These are phyloP conservation scores for Russula emetica DNA, from an alignment of 768 basidiomycete genomes.

Conservation along the genomic window DNA sequence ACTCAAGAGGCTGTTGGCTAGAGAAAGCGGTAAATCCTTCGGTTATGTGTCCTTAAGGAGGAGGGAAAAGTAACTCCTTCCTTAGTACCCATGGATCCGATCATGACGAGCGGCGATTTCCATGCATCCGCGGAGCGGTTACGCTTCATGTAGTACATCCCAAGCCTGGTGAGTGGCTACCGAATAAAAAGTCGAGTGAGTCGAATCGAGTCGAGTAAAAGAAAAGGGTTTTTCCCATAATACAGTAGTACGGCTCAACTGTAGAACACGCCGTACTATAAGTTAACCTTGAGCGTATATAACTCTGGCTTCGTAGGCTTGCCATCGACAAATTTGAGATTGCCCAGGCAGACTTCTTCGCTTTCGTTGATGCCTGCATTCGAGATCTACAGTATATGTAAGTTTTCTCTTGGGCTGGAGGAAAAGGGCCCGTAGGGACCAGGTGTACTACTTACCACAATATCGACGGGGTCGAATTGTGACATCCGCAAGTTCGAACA, in stretches of 20 bases:
- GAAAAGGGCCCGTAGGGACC: no score
- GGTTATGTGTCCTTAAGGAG: neutral
- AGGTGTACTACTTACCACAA: slow-evolving; percentile 39
- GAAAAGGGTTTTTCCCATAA: no score
- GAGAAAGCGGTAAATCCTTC: neutral
- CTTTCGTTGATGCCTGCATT: slow-evolving; percentile 34
- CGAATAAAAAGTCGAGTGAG: neutral
- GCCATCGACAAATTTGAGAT: slow-evolving; percentile 32
- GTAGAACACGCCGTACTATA: slow-evolving; percentile 46
- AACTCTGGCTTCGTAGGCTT: slow-evolving; percentile 44
- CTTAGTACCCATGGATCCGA: slow-evolving; percentile 55
- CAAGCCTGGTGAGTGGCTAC: slow-evolving; percentile 49
- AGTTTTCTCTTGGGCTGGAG: no score
- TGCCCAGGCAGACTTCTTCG: slow-evolving; percentile 27
- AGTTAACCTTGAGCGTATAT: slow-evolving; percentile 48
- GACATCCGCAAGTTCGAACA: slow-evolving; percentile 49
- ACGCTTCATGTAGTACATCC: slow-evolving; percentile 46
- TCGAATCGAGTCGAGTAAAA: neutral
- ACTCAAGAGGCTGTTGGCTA: slow-evolving; percentile 45
- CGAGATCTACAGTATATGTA: neutral
- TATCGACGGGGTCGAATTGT: slow-evolving; percentile 47
- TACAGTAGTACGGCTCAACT: slow-evolving; percentile 38
- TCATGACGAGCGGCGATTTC: slow-evolving; percentile 48
- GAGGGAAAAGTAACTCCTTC: neutral
- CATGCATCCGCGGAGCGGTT: slow-evolving; percentile 36